phyloP scores from a whole-genome alignment of 345 rosid species.

The Clausena lansium region DNA sequence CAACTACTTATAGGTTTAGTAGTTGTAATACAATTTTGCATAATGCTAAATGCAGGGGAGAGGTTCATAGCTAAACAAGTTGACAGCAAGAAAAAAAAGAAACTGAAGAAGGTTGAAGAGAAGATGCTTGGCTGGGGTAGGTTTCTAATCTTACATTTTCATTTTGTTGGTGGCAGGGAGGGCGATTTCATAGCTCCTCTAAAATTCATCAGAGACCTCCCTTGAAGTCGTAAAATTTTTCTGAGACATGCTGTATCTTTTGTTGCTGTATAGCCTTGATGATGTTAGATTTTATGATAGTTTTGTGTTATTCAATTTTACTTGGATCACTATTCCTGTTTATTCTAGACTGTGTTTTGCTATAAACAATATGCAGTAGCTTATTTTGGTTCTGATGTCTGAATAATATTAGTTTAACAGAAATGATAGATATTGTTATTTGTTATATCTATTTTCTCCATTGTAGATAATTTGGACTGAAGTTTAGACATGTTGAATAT shows the following conservation, averaged over 20 bases:
- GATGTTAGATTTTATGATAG: neutral
- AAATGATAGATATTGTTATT: neutral
- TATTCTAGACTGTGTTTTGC: neutral
- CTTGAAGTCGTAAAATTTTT: neutral
- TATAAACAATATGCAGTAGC: neutral
- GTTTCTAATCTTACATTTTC: slow-evolving; percentile 15
- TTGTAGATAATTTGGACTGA: neutral
- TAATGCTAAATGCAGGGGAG: slow-evolving; percentile 56
- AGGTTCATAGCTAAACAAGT: slow-evolving; percentile 72
- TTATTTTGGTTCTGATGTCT: neutral
- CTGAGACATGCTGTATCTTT: neutral
- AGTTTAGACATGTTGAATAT: neutral
- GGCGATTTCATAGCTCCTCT: neutral
- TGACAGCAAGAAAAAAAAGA: slow-evolving; percentile 87
- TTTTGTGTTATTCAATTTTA: neutral
- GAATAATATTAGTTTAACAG: neutral
- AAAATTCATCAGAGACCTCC: neutral
- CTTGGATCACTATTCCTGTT: neutral
- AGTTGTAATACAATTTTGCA: neutral
- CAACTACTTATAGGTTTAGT: neutral
- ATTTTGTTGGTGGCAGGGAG: neutral
- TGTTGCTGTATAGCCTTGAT: neutral
- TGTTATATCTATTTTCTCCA: neutral
- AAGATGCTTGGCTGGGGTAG: slow-evolving; percentile 98
- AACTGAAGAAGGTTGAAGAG: slow-evolving; percentile 85